phyloP scores from a whole-genome alignment of 768 basidiomycete species.

The Phlegmacium glaucopus region DNA sequence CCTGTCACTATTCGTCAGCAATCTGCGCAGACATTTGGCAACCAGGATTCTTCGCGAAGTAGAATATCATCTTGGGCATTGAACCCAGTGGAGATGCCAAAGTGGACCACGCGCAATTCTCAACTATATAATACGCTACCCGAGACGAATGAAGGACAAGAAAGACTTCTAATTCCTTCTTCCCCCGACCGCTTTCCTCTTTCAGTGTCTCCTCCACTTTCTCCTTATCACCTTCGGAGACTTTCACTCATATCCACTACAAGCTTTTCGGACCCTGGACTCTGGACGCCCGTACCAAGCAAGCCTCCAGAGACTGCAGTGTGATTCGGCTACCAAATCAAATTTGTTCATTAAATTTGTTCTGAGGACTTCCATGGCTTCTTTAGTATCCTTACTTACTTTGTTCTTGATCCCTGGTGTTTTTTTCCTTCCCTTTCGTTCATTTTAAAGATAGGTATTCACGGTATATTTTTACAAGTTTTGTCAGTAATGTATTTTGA shows the following conservation, averaged over 20 bases:
- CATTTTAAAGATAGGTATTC: no score
- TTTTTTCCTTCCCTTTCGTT: no score
- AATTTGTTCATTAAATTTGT: no score
- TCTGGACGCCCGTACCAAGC: background rate
- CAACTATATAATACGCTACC: slow-evolving; percentile 2
- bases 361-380: no score
- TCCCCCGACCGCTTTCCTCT: background rate
- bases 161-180: background rate
- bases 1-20: slow-evolving; percentile 12
- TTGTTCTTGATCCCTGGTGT: no score
- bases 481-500: no score
- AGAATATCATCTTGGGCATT: slow-evolving; percentile 13
- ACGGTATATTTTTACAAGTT: no score
- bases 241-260: background rate
- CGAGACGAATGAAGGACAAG: slow-evolving; percentile 1
- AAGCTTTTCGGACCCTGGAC: background rate
- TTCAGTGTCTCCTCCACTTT: background rate
- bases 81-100: slow-evolving; percentile 9
- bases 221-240: no score
- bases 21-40: slow-evolving; percentile 16
- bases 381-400: no score
- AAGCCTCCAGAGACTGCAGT: background rate
- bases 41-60: slow-evolving; percentile 7
- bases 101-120: slow-evolving; percentile 10
- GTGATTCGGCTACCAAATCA: background rate